A percentile compares a stretch with the other conserved stretches of the same genome.
These are phyloP conservation scores for Nemania abortiva DNA, from an alignment of 2,329 filamentous ascomycete genomes.

Conservation along the genomic window DNA sequence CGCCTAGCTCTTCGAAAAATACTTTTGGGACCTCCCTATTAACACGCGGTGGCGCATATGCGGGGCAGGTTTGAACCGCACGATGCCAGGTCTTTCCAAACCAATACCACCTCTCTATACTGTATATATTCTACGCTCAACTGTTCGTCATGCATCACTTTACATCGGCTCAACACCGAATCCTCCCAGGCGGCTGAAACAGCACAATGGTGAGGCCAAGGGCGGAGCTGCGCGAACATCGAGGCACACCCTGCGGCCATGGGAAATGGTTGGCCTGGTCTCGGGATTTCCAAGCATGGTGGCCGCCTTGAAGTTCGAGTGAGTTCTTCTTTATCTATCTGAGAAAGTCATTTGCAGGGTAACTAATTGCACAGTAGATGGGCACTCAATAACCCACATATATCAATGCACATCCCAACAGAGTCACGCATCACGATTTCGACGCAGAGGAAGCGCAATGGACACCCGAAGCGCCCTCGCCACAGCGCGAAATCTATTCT, in stretches of 20 bases:
- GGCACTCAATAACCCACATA: constrained; percentile 89
- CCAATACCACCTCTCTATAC: constrained; percentile 90
- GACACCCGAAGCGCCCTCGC: constrained; percentile 67
- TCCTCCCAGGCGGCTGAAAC: constrained; percentile 83
- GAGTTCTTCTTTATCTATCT: constrained; percentile 52
- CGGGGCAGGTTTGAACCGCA: constrained; percentile 7
- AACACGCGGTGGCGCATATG: not conserved
- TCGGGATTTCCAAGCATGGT: constrained; percentile 89
- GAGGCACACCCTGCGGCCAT: constrained; percentile 76
- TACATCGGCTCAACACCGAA: constrained; percentile 96
- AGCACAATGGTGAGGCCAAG: constrained; percentile 88
- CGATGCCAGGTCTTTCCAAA: constrained; percentile 59
- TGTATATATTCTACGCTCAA: constrained; percentile 92
- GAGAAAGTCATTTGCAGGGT: not conserved
- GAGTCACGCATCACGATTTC: constrained; percentile 69
- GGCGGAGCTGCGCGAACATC: constrained; percentile 87
- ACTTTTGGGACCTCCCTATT: not conserved
- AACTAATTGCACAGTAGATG: constrained; percentile 68
- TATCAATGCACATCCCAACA: constrained; percentile 80
- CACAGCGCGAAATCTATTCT: constrained; percentile 76
- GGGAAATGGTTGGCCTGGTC: constrained; percentile 90
- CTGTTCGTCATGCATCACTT: constrained; percentile 74
- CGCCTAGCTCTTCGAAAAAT: constrained; percentile 11
- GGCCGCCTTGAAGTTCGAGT: constrained; percentile 95
- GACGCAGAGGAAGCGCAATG: constrained; percentile 64